Evolutionary conservation across 148 eudicot species (phyloP).

Genomic region (Nepenthes gracilis): DNA sequence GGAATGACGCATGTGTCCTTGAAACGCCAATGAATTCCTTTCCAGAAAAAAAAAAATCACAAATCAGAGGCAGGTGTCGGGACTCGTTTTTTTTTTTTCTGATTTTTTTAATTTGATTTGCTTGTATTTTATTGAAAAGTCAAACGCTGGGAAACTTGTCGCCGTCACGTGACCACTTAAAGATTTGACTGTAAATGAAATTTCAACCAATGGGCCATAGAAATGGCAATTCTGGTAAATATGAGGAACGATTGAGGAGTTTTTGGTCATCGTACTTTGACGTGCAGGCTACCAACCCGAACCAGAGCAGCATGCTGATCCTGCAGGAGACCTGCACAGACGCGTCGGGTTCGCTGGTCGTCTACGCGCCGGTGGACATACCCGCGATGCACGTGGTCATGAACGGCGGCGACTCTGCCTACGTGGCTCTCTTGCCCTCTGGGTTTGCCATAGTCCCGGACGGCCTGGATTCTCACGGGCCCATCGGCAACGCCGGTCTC

Average conservation of each 20-base stretch:
- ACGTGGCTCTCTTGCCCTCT: no score
- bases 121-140: no score
- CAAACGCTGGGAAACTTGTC: no score
- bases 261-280: no score
- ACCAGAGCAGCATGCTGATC: conserved; percentile 22
- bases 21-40: conserved; percentile 19
- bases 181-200: no score
- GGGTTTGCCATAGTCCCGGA: conserved; percentile 6
- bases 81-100: neutral
- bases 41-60: conserved; percentile 5
- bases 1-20: conserved; percentile 9
- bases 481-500: conserved; percentile 4
- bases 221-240: no score
- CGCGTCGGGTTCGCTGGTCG: conserved; percentile 18
- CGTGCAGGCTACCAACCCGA: conserved; percentile 6
- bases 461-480: conserved; percentile 6
- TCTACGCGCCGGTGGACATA: conserved; percentile 22
- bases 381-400: conserved; percentile 10
- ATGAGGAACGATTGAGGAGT: no score
- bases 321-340: conserved; percentile 21
- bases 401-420: no score
- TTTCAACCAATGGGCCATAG: no score
- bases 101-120: no score
- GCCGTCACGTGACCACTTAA: no score
- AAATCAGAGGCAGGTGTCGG: conserved; percentile 12